Conservation (phyloP, 2,329 filamentous ascomycete species). For the Colletotrichum sp. region DNA sequence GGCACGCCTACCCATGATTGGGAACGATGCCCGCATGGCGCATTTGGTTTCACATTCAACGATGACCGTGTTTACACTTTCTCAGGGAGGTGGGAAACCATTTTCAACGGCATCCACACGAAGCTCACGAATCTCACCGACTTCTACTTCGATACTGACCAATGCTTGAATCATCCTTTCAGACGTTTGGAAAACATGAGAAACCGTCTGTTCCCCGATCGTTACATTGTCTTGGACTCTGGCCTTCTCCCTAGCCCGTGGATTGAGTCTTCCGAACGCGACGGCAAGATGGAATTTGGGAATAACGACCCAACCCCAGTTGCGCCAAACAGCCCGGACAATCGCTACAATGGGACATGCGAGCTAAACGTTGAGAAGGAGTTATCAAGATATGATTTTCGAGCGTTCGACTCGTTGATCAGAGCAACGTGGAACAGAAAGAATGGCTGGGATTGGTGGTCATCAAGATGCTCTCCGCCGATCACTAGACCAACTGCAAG, state of each 20-base stretch:
- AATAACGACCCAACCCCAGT: background rate
- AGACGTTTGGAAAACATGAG: background rate
- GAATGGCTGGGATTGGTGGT: background rate
- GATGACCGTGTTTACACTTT: background rate
- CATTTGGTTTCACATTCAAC: background rate
- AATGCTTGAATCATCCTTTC: background rate
- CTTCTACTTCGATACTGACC: conserved; percentile 6
- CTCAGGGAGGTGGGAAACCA: conserved; percentile 23
- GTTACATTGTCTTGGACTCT: background rate
- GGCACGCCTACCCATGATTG: conserved; percentile 6
- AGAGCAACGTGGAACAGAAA: background rate
- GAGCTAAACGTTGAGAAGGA: background rate
- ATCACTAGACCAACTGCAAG: background rate
- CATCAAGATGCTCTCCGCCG: background rate
- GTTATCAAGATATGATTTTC: background rate
- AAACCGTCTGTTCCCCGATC: background rate
- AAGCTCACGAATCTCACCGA: conserved; percentile 19
- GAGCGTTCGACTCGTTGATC: background rate
- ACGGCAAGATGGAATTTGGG: background rate
- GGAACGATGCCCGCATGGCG: background rate
- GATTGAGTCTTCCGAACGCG: background rate
- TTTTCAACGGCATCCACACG: conserved; percentile 24
- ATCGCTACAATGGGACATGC: background rate
- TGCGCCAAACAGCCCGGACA: background rate
- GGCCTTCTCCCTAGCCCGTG: background rate